A percentile compares a stretch with the other conserved stretches of the same genome.
Evolutionary conservation across 108 stramenopile genomes (phyloP).

Genomic region (Discostella pseudostelligera): DNA sequence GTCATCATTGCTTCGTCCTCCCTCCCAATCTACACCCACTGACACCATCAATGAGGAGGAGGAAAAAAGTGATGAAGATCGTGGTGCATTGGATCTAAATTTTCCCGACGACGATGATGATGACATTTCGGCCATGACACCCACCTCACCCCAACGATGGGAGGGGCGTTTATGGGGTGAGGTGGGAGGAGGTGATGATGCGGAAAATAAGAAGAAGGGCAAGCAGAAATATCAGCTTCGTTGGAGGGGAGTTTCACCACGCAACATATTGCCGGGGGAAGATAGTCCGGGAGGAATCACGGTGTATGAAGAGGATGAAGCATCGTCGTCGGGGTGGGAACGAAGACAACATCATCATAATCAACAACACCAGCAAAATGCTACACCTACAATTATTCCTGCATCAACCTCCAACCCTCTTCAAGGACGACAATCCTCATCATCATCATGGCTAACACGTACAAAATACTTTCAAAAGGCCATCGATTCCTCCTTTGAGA

Average conservation of each 20-base stretch:
- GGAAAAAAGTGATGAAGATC: background rate
- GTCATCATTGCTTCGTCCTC: background rate
- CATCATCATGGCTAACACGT: constrained; percentile 29
- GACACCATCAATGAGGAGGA: background rate
- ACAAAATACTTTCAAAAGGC: constrained; percentile 55
- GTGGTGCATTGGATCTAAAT: background rate
- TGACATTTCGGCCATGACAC: background rate
- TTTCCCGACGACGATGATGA: background rate
- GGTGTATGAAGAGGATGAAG: constrained; percentile 15
- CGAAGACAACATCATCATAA: no score
- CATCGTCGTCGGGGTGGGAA: background rate
- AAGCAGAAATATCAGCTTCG: no score
- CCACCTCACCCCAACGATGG: background rate
- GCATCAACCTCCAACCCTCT: no score
- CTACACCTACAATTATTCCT: no score
- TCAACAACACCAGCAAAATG: no score
- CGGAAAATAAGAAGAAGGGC: no score
- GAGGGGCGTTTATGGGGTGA: background rate
- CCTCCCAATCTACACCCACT: background rate
- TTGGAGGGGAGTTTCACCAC: background rate
- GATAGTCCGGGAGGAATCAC: constrained; percentile 4
- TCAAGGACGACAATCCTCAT: background rate
- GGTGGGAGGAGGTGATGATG: no score
- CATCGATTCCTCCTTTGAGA: constrained; percentile 57
- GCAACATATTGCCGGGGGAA: constrained; percentile 11